Evolutionary conservation across 495 filamentous ascomycete genomes (phyloP), one percentile per base, ranked within the genome.

Genomic region (Baudoinia panamericana): DNA sequence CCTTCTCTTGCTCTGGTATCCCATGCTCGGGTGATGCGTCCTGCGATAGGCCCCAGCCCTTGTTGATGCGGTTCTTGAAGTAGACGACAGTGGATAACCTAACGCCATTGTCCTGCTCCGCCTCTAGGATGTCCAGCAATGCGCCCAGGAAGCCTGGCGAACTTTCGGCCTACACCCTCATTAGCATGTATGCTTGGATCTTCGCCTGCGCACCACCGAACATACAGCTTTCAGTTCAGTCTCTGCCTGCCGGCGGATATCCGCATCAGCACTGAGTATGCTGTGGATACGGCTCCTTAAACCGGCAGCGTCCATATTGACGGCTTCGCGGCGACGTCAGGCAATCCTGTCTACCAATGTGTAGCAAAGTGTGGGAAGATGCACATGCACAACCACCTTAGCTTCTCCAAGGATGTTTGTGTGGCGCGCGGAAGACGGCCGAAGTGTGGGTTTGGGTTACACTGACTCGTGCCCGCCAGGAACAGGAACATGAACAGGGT

Each of bases 31-130:
- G 55, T 21, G 36, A 43, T 38, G 44, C 63, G 15, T 93, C 83
- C 50, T 93, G 84, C 54, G 71, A 69, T 32, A 71, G 73, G 24
- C 78, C 68, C 90, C 90, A 97, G 40, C 82, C 85, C 54, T 86
- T 78, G 57, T 75, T 84, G 57, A 94, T 81, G 54, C 87, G 80
- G 61, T 96, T 94, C 68, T 97, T 97, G 56, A 97, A 71, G 63
- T 96, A 97, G 44, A 97, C 81, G 56, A 86, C 92, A 51, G 88
- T 78, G 38, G 90, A 90, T 24, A 93, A 72, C 54, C 85, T 79
- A 43, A 94, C 72, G 31, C 75, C 73, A 55, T 74, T 70, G 50
- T 93, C 80, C 63, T 83, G 80, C 61, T 97, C 92, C 29, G 71
- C 71, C 59, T 87, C 79, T 48, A 96, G 63, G 57, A 97, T 84